Conservation (phyloP, 345 rosid genomes). For the Brassica rapa region DNA sequence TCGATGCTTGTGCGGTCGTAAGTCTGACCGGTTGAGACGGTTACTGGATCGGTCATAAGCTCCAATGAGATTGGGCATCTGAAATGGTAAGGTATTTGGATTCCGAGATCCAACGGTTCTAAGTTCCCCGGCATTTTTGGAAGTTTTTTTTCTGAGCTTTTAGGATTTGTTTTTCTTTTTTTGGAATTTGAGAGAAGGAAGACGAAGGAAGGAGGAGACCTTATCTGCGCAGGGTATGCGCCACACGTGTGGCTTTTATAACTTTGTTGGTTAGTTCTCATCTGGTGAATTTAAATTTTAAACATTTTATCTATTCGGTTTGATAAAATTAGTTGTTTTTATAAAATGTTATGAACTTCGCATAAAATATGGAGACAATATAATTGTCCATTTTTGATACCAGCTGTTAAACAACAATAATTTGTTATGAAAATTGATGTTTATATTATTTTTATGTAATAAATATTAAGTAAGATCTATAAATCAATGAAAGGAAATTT, state of each 20-base stretch:
- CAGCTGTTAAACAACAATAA: background rate
- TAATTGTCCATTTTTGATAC: background rate
- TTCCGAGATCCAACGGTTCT: slow-evolving; percentile 75
- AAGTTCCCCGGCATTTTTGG: slow-evolving; percentile 59
- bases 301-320: background rate
- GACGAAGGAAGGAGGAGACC: slow-evolving; percentile 30
- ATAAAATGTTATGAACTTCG: background rate
- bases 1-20: slow-evolving; percentile 96
- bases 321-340: background rate
- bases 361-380: background rate
- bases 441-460: background rate
- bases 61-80: slow-evolving; percentile 95
- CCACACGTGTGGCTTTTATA: slow-evolving; percentile 82
- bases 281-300: background rate
- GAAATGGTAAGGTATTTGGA: slow-evolving; percentile 91
- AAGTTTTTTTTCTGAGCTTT: background rate
- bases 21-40: slow-evolving; percentile 88
- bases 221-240: slow-evolving; percentile 48
- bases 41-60: slow-evolving; percentile 97
- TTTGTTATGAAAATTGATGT: background rate
- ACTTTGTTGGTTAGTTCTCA: slow-evolving; percentile 39
- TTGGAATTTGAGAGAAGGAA: slow-evolving; percentile 29
- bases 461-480: too few relatives aligned
- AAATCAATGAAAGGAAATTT: too few relatives aligned
- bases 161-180: background rate